Conservation (phyloP, 352 stramenopile species). For the Phytophthora aleatoria region DNA sequence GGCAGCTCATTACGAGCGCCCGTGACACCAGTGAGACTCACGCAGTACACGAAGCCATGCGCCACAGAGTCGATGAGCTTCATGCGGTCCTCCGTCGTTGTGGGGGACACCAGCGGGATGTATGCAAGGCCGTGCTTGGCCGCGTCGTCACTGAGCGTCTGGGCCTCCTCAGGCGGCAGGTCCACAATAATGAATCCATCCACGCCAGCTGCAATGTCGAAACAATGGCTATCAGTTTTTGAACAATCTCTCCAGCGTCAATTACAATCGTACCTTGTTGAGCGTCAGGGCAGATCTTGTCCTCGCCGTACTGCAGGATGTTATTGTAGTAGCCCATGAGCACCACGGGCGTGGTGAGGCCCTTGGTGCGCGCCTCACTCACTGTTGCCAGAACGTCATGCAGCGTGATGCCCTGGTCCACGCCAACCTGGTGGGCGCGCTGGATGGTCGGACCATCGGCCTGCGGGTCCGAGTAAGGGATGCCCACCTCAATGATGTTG, state of each 20-base stretch:
- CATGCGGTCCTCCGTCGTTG: conserved; percentile 96
- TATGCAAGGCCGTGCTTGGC: conserved; percentile 93
- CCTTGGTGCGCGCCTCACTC: conserved; percentile 87
- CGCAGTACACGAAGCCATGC: conserved; percentile 88
- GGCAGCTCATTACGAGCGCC: conserved; percentile 92
- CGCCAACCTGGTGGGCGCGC: conserved; percentile 93
- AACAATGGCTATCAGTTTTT: background rate
- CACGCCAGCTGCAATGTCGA: conserved; percentile 67
- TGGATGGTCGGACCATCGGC: conserved; percentile 98
- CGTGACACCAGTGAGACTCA: conserved; percentile 93
- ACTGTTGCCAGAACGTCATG: conserved; percentile 94
- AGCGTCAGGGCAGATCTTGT: conserved; percentile 86
- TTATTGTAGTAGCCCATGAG: conserved; percentile 99
- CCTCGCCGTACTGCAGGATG: conserved; percentile 96
- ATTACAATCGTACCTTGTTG: conserved; percentile 55
- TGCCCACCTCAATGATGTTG: conserved; percentile 95
- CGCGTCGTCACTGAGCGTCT: conserved; percentile 90
- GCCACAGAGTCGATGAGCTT: conserved; percentile 70
- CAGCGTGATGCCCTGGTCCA: conserved; percentile 94
- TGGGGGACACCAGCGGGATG: conserved; percentile 97
- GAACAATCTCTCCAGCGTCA: conserved; percentile 8
- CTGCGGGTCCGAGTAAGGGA: conserved; percentile 99
- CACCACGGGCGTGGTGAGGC: conserved; percentile 95
- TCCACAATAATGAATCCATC: conserved; percentile 99
- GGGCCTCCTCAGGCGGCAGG: conserved; percentile 95